Base-by-base conservation (phyloP, 2,329 filamentous ascomycete species). In the Stagonosporopsis vannaccii region DNA sequence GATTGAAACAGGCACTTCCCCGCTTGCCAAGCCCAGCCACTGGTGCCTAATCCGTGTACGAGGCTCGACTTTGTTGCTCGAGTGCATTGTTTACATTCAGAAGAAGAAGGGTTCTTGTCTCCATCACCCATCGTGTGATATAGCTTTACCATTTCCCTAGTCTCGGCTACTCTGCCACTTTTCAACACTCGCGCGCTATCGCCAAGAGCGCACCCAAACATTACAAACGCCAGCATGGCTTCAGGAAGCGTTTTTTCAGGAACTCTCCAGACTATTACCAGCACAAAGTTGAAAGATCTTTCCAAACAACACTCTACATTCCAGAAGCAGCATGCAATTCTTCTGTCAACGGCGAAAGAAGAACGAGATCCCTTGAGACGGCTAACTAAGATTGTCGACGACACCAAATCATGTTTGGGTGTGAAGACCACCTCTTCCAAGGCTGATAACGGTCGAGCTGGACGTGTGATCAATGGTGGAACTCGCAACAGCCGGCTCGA, bases 271-370 rank as follows among this genome's bases (percentile, higher is more conserved):
- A 69, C 69, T 8, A 75, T 76, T 55, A 76, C 73, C 2, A 71
- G 59, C 9, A 73, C 73, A 15, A 76, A 76, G 43, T 62, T 76
- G 3, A 63, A 72, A 48, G 74, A 76, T 53, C 66, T 79, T 9
- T 63, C 69, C 4, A 75, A 78, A 67, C 69, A 73, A 23, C 69
- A 68, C 2, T 55, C 58, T 7, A 61, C 62, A 13, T 75, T 79
- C 39, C 60, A 70, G 23, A 66, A 65, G 28, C 69, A 75, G 6
- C 60, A 74, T 23, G 60, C 56, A 5, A 37, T 45, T 15, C 56
- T 74, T 8, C 28, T 66, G 15, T 51, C 40, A 13, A 37, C 57
- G 15, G 53, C 51, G 1, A 32, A 64, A 26, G 53, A 55, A 6
- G 56, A 69, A 30, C 28, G 55, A 19, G 61, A 74, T 47, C 56